phyloP scores from a whole-genome alignment of 2,329 filamentous ascomycete genomes.

The Balansia obtecta region DNA sequence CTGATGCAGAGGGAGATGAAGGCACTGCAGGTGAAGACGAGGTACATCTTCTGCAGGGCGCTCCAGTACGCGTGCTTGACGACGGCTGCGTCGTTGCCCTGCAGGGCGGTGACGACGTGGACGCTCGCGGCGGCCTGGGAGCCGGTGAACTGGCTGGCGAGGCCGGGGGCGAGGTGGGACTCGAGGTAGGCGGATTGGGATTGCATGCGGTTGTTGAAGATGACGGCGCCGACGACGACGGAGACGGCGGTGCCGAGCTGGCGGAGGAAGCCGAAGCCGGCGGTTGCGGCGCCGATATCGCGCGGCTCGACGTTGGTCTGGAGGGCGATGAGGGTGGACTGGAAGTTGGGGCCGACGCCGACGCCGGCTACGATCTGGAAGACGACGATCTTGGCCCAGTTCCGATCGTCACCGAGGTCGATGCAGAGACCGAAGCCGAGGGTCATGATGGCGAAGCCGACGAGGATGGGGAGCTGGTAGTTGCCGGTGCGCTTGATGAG shows the following conservation, averaged over 20 bases:
- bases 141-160: slow-evolving; percentile 43
- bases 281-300: slow-evolving; percentile 57
- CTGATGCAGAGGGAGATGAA: slow-evolving; percentile 34
- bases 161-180: slow-evolving; percentile 34
- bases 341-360: slow-evolving; percentile 57
- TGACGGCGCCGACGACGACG: slow-evolving; percentile 62
- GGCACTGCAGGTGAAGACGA: slow-evolving; percentile 39
- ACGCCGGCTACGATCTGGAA: slow-evolving; percentile 52
- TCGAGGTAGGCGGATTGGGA: slow-evolving; percentile 36
- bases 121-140: slow-evolving; percentile 48
- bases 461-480: slow-evolving; percentile 49
- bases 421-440: slow-evolving; percentile 55
- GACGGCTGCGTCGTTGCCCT: slow-evolving; percentile 27
- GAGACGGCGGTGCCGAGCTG: slow-evolving; percentile 57
- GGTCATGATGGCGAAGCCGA: slow-evolving; percentile 44
- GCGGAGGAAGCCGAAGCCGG: slow-evolving; percentile 54
- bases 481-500: slow-evolving; percentile 52
- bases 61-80: slow-evolving; percentile 36
- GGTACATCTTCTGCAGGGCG: slow-evolving; percentile 43
- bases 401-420: slow-evolving; percentile 42
- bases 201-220: slow-evolving; percentile 67
- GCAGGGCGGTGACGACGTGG: slow-evolving; percentile 39
- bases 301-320: slow-evolving; percentile 48
- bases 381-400: slow-evolving; percentile 44
- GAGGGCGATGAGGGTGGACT: slow-evolving; percentile 54